Evolutionary conservation across 2,329 filamentous ascomycete species (phyloP), one percentile per base, ranked within the genome.

Genomic region (Sporothrix globosa): DNA sequence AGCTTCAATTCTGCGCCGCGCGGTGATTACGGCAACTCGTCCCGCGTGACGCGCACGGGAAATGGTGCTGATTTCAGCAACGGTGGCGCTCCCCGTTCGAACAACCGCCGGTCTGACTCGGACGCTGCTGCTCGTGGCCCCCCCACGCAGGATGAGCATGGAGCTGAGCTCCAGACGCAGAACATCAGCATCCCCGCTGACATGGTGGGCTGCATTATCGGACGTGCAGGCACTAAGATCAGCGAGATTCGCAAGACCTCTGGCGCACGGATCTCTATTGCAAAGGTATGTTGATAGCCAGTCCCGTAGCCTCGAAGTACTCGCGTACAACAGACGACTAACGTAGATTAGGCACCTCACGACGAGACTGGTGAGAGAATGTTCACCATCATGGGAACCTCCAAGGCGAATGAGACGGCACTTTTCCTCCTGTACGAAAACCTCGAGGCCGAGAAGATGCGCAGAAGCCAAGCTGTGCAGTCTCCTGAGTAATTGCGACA

Each of bases 201-300:
- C 84, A 99, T 99, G 96, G 96, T 99, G 80, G 96, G 96, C 75
- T 99, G 96, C 83, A 99, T 99, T 83, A 99, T 99, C 79, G 96
- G 96, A 75, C 91, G 94, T 74, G 93, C 87, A 69, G 96, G 96
- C 74, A 94, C 88, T 85, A 99, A 99, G 88, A 99, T 99, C 79
- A 97, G 93, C 80, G 96, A 99, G 83, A 99, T 99, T 77, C 92
- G 96, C 81, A 96, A 97, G 85, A 94, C 91, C 73, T 99, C 96
- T 69, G 94, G 94, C 72, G 96, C 96, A 73, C 92, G 95, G 77
- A 99, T 99, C 82, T 97, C 94, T 60, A 98, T 98, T 80, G 95
- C 95, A 76, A 98, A 97, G 86, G 90, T 87, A 21, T 61, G 41
- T 60, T 39, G 19, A 41, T 10, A 17, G 11, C 50, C 17, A 41